Evolutionary conservation across 768 basidiomycete genomes (phyloP).

Genomic region (Tricholoma flavovirens): DNA sequence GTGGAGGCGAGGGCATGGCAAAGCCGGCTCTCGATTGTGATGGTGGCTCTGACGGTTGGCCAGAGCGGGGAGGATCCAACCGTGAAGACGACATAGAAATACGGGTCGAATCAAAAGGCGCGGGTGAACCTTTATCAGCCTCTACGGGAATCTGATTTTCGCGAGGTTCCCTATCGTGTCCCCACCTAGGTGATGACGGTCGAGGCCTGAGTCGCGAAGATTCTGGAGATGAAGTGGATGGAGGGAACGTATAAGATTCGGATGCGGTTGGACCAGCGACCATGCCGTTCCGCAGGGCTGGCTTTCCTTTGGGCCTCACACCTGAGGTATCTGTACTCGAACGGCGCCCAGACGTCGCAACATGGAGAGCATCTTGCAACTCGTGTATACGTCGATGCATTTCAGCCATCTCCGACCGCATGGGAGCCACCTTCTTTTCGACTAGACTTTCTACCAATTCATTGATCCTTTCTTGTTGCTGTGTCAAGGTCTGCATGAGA

Average conservation of each 20-base stretch:
- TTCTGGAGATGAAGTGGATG: conserved; percentile 21
- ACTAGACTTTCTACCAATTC: conserved; percentile 55
- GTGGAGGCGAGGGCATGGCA: conserved; percentile 29
- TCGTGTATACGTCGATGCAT: conserved; percentile 64
- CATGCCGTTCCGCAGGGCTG: conserved; percentile 34
- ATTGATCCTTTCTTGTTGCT: conserved; percentile 60
- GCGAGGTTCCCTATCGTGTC: conserved; percentile 27
- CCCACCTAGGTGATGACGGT: conserved; percentile 38
- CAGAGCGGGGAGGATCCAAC: conserved; percentile 36
- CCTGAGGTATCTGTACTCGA: conserved; percentile 21
- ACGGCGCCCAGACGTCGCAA: conserved; percentile 21
- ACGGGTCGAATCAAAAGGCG: conserved; percentile 45
- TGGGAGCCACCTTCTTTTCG: conserved; percentile 51
- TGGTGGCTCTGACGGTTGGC: conserved; percentile 22
- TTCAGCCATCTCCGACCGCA: conserved; percentile 56
- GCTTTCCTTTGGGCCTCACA: conserved; percentile 24
- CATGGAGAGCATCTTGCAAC: conserved; percentile 48
- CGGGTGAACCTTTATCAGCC: conserved; percentile 39
- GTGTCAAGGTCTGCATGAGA: conserved; percentile 44
- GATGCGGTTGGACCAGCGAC: conserved; percentile 23
- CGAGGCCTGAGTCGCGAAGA: conserved; percentile 27
- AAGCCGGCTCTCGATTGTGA: conserved; percentile 16
- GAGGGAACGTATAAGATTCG: conserved; percentile 45
- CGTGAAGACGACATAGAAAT: conserved; percentile 45
- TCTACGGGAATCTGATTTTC: conserved; percentile 32